These are phyloP conservation scores for Penicillium sp. DNA, from an alignment of 2,329 filamentous ascomycete genomes.

Conservation along the genomic window DNA sequence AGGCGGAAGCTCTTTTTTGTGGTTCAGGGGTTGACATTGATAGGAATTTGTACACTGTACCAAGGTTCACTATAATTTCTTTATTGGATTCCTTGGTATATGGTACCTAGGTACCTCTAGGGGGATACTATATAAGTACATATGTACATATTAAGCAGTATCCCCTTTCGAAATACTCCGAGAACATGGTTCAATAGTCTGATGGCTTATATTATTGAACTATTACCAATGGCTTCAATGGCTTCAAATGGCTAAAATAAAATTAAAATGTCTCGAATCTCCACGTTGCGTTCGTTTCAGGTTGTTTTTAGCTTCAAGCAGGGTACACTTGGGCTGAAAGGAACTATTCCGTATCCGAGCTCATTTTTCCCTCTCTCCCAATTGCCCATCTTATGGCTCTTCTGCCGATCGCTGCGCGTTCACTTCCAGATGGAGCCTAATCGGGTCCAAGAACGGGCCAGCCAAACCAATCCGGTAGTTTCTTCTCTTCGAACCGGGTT, in stretches of 20 bases:
- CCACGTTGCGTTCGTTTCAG: constrained; percentile 13
- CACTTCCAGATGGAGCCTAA: constrained; percentile 6
- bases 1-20: background rate
- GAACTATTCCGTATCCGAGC: background rate
- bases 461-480: constrained; percentile 12
- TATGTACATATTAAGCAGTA: background rate
- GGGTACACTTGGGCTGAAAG: background rate
- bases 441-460: constrained; percentile 15
- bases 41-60: background rate
- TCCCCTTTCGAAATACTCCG: background rate
- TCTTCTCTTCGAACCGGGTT: constrained; percentile 1
- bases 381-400: background rate
- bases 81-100: background rate
- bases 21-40: background rate
- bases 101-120: background rate
- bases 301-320: background rate
- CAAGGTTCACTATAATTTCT: background rate
- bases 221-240: background rate
- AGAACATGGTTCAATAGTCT: constrained; percentile 8
- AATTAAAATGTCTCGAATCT: background rate
- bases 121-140: too few species aligned
- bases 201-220: background rate
- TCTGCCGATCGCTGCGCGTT: constrained; percentile 15
- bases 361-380: background rate
- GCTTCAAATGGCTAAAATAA: background rate